phyloP scores from a whole-genome alignment of 2,329 filamentous ascomycete species.

The Apiospora saccharicola region DNA sequence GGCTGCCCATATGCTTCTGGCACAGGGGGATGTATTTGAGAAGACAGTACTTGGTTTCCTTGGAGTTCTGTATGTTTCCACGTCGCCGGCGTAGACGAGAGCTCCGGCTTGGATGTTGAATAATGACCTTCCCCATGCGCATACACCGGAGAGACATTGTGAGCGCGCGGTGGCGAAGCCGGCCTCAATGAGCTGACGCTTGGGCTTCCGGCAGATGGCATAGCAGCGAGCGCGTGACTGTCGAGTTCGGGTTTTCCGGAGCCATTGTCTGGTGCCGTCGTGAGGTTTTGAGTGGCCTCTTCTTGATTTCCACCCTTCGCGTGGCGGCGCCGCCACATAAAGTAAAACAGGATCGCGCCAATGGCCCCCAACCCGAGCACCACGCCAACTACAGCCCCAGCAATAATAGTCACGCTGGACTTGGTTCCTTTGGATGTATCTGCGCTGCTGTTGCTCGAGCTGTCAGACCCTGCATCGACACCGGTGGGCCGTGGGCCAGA shows the following conservation, averaged over 20 bases:
- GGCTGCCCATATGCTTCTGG: slow-evolving; percentile 34
- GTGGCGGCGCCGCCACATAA: slow-evolving; percentile 36
- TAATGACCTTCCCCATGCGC: slow-evolving; percentile 31
- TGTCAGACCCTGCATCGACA: slow-evolving; percentile 35
- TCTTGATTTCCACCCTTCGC: slow-evolving; percentile 26
- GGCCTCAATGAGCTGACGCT: slow-evolving; percentile 30
- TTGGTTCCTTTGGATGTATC: slow-evolving; percentile 28
- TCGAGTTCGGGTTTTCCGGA: slow-evolving; percentile 39
- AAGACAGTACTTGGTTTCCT: slow-evolving; percentile 26
- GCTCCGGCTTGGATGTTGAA: slow-evolving; percentile 32
- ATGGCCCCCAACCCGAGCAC: slow-evolving; percentile 42
- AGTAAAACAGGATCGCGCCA: slow-evolving; percentile 45
- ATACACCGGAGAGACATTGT: slow-evolving; percentile 38
- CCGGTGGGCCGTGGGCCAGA: slow-evolving; percentile 31
- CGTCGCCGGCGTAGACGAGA: slow-evolving; percentile 29
- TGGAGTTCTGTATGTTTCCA: slow-evolving; percentile 33
- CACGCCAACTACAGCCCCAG: slow-evolving; percentile 44
- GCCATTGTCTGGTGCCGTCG: not conserved
- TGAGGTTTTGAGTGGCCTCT: slow-evolving; percentile 8
- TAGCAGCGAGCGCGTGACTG: slow-evolving; percentile 28
- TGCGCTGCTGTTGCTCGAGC: slow-evolving; percentile 42
- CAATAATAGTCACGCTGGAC: slow-evolving; percentile 37
- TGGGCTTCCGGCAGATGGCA: slow-evolving; percentile 28
- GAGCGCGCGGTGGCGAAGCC: slow-evolving; percentile 26
- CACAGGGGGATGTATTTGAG: slow-evolving; percentile 1